Conservation (phyloP, 1,284 basidiomycete genomes). For the Malassezia globosa region DNA sequence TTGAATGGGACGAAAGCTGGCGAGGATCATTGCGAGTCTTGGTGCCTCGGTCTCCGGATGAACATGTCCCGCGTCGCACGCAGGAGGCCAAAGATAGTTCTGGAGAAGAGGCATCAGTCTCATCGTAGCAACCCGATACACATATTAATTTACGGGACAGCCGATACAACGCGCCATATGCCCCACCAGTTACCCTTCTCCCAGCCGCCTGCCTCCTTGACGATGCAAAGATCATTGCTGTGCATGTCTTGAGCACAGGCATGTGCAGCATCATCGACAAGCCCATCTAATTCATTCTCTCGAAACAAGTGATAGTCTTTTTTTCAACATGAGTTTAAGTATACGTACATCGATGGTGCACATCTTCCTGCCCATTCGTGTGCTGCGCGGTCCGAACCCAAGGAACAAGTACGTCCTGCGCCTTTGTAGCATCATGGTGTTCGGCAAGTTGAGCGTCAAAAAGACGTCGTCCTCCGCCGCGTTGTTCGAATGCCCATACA, state of each 20-base stretch:
- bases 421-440: background rate
- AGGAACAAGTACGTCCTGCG: conserved; percentile 41
- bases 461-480: conserved; percentile 48
- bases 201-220: conserved; percentile 35
- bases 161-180: conserved; percentile 38
- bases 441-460: conserved; percentile 21
- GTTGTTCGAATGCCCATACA: conserved; percentile 97
- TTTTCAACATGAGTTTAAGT: background rate
- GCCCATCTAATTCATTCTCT: conserved; percentile 34
- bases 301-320: conserved; percentile 44
- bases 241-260: background rate
- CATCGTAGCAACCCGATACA: no score
- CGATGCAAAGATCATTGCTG: conserved; percentile 13
- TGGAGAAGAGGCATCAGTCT: no score
- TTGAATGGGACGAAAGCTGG: conserved; percentile 68
- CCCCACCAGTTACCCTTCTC: conserved; percentile 47
- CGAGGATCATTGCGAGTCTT: conserved; percentile 56
- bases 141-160: no score
- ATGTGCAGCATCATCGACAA: conserved; percentile 20
- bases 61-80: conserved; percentile 21
- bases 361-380: conserved; percentile 1
- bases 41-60: background rate
- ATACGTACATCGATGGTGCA: conserved; percentile 36
- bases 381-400: conserved; percentile 34
- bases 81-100: no score